Conservation (phyloP, 805 yeast genomes). For the Nakazawaea populi region DNA sequence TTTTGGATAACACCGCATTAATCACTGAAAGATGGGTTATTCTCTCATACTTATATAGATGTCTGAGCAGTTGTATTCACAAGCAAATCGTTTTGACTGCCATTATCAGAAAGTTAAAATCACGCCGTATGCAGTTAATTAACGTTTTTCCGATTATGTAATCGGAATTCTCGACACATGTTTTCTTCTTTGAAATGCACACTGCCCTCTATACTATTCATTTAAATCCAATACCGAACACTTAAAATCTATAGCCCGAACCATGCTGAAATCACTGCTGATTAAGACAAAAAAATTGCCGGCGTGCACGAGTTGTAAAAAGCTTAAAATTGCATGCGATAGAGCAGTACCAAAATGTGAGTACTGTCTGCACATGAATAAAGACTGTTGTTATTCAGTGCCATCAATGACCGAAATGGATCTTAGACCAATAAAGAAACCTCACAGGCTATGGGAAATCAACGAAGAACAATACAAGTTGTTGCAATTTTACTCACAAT, state of each 20-base stretch:
- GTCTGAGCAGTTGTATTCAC: too few relatives aligned
- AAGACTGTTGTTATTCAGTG: conserved; percentile 1
- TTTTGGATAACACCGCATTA: too few relatives aligned
- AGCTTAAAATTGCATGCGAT: conserved; percentile 6
- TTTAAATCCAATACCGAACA: background rate
- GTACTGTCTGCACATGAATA: conserved; percentile 3
- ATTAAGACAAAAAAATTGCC: background rate
- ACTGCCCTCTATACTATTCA: background rate
- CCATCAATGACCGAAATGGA: background rate
- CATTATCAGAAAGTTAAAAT: too few relatives aligned
- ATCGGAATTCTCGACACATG: background rate
- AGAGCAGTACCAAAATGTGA: conserved; percentile 2
- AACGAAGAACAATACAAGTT: background rate
- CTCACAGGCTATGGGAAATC: background rate
- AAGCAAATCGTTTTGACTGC: too few relatives aligned
- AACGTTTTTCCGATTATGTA: background rate
- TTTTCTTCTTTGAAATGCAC: background rate
- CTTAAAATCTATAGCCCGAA: background rate
- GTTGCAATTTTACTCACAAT: background rate
- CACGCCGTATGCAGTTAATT: too few relatives aligned
- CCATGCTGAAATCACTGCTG: background rate
- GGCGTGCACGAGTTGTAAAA: conserved; percentile 5
- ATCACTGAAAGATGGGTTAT: too few relatives aligned
- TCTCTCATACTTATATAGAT: too few relatives aligned
- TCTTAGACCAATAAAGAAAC: background rate